Percentiles rank a stretch among this genome's conserved stretches.
Conservation (phyloP, 2,329 filamentous ascomycete species). For the Ceratocystis albifundus region DNA sequence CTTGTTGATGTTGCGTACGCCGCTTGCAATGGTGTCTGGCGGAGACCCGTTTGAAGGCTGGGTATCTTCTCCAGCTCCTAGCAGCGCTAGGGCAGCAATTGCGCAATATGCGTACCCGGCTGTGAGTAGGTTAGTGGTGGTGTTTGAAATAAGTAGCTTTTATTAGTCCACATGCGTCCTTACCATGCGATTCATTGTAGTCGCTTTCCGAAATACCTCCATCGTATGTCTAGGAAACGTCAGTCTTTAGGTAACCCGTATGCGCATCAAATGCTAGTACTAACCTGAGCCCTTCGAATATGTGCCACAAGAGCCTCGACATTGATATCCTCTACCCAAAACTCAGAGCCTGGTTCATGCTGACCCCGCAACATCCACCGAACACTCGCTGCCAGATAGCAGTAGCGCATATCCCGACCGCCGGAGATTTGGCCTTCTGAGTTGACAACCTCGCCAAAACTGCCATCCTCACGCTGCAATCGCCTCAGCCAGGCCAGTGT, state of each 20-base stretch:
- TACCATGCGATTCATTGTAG: constrained; percentile 73
- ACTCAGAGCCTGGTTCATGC: constrained; percentile 38
- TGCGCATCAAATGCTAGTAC: constrained; percentile 25
- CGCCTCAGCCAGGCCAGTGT: constrained; percentile 62
- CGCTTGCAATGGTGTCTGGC: constrained; percentile 26
- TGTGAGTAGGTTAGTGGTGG: constrained; percentile 1
- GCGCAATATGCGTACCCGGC: constrained; percentile 88
- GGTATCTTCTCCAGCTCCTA: constrained; percentile 38
- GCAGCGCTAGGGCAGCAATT: constrained; percentile 61
- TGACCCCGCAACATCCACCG: constrained; percentile 68
- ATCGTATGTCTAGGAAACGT: constrained; percentile 55
- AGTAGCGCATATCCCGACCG: constrained; percentile 75
- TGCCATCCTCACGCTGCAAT: constrained; percentile 73
- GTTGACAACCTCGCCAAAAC: constrained; percentile 73
- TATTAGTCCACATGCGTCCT: constrained; percentile 24
- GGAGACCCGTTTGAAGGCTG: constrained; percentile 14
- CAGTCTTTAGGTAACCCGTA: neutral
- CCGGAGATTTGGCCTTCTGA: constrained; percentile 53
- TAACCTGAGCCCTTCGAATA: constrained; percentile 51
- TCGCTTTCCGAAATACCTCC: constrained; percentile 71
- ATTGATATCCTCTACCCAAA: constrained; percentile 59
- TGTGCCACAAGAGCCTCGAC: constrained; percentile 57
- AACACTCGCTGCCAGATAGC: constrained; percentile 70
- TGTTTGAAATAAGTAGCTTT: constrained; percentile 29
- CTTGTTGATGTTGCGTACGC: constrained; percentile 29